Conservation (phyloP, 768 basidiomycete species). For the Coprinellus aureogranulatus region DNA sequence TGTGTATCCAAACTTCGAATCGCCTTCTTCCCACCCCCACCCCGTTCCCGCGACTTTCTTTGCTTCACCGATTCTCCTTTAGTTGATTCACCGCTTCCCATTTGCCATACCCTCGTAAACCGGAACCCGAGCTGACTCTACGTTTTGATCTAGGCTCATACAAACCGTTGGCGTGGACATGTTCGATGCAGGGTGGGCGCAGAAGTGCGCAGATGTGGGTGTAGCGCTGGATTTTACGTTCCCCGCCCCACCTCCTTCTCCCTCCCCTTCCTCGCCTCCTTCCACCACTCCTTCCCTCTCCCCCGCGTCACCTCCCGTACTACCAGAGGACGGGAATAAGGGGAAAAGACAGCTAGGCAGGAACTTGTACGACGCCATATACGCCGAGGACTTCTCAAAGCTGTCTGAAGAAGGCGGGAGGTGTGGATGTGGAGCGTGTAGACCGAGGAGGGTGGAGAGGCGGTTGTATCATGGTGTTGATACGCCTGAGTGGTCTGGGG, state of each 20-base stretch:
- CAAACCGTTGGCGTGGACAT: slow-evolving; percentile 68
- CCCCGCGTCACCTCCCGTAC: no score
- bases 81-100: no score
- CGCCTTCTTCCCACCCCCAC: no score
- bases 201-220: slow-evolving; percentile 63
- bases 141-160: slow-evolving; percentile 37
- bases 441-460: slow-evolving; percentile 36
- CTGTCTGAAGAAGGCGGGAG: slow-evolving; percentile 9
- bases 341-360: slow-evolving; percentile 56
- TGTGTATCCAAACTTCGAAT: no score
- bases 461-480: slow-evolving; percentile 51
- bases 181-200: slow-evolving; percentile 73
- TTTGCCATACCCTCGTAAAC: no score
- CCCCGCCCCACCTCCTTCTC: slow-evolving; percentile 35
- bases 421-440: slow-evolving; percentile 59
- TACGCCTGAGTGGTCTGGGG: background rate
- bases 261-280: no score
- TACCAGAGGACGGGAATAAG: slow-evolving; percentile 6
- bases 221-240: slow-evolving; percentile 79
- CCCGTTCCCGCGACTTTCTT: no score
- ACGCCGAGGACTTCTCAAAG: slow-evolving; percentile 58
- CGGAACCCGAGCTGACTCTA: no score
- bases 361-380: slow-evolving; percentile 63
- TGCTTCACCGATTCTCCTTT: no score
- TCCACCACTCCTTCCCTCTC: no score